Percentiles rank a stretch among this genome's conserved stretches.
Evolutionary conservation across 176 grass and related monocot species (phyloP).

Genomic region (Ananas comosus): DNA sequence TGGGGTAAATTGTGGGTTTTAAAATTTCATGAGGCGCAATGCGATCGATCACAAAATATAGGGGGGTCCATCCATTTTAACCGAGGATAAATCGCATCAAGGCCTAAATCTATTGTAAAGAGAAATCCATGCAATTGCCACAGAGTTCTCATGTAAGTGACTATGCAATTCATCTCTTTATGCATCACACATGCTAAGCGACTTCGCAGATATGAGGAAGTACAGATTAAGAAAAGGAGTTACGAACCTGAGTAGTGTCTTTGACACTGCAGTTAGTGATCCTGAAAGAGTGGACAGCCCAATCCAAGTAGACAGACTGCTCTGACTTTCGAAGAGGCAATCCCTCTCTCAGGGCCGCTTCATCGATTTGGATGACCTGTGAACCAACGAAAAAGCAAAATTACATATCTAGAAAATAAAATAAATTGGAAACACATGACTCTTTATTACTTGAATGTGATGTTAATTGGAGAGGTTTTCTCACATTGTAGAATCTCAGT

Average conservation of each 20-base stretch:
- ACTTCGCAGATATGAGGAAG: background rate
- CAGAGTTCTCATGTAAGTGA: no score
- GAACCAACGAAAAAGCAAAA: conserved; percentile 11
- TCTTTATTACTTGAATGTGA: background rate
- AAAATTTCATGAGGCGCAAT: no score
- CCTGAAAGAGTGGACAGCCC: conserved; percentile 96
- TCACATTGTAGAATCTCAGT: background rate
- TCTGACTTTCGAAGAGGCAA: conserved; percentile 82
- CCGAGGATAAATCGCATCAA: no score
- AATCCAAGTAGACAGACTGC: conserved; percentile 86
- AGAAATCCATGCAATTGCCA: no score
- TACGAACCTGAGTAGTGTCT: conserved; percentile 81
- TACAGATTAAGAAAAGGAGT: background rate
- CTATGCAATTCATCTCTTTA: no score
- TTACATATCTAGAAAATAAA: background rate
- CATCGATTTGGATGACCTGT: conserved; percentile 95
- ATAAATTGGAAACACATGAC: background rate
- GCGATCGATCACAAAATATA: no score
- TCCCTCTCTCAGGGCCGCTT: conserved; percentile 86
- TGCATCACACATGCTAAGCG: no score
- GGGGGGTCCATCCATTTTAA: no score
- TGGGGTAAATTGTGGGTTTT: no score
- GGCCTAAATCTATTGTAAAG: no score
- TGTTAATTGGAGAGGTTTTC: background rate
- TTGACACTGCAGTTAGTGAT: conserved; percentile 81